Evolutionary conservation across 495 filamentous ascomycete genomes (phyloP), one percentile per base, ranked within the genome.

Genomic region (Oidiodendron maius): DNA sequence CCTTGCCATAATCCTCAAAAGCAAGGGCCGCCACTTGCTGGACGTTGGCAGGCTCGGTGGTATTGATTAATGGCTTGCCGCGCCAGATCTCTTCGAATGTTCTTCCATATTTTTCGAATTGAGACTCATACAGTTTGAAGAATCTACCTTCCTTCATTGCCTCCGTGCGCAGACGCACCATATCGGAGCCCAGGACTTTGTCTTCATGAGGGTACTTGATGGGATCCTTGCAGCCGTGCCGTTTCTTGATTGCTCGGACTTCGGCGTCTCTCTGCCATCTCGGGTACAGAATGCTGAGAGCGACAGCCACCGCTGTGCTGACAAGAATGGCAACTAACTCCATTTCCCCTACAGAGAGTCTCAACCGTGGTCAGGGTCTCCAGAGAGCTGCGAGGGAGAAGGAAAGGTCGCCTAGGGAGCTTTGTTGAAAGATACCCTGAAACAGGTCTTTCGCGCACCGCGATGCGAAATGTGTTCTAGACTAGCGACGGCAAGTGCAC

Each of bases 1-100:
- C 38, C 38, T 40, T 43, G 15, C 21, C 21, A 24, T 22, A 43
- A 16, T 43, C 40, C 16, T 24, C 15, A 22, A 22, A 24, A 2
- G 10, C 21, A 22, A 22, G 10, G 13, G 40, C 40, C 10, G 21
- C 15, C 20, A 43, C 21, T 24, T 24, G 13, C 21, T 43, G 40
- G 13, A 43, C 16, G 16, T 43, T 43, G 16, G 16, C 15, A 22
- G 16, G 16, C 21, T 43, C 40, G 11, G 9, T 43, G 3, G 40
- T 43, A n/a, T 43, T 43, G 20, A 46, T 46, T 16, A 46, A 16
- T 26, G 10, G 22, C 43, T 34, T 46, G 22, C 43, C 28, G 9
- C n/a, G 20, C 43, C 22, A 34, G n/a, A n/a, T 46, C 26, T 36
- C 43, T 34, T 46, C 24, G 25, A 34, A 46, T 16, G 40, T 43